Evolutionary conservation across 1,284 basidiomycete genomes (phyloP), one percentile per base, ranked within the genome.

Genomic region (Cystobasidiaceae sp.): DNA sequence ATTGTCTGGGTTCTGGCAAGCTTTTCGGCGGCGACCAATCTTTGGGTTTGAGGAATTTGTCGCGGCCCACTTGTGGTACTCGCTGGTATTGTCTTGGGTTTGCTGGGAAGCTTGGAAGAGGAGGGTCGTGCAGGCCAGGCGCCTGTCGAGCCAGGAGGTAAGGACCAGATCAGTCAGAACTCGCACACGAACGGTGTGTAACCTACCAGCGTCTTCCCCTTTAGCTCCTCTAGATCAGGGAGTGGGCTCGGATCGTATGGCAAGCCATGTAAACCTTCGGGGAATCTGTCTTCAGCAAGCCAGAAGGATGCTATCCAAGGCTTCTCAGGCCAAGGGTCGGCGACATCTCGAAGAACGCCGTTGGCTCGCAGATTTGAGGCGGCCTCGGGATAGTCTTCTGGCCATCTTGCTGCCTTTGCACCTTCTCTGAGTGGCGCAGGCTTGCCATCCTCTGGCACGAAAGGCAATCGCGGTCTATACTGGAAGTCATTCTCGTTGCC

Each of bases 311-410:
- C 61, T 41, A 68, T 68, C 45, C 41, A 55, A 11, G 67, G 67
- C 55, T 59, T 64, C 11, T 68, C 39, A 17, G 54, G 60, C 67
- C 67, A 68, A 27, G 67, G 67, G 34, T 68, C 46, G 1, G 27
- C 33, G 15, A 55, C 37, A 25, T 55, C 51, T 32, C 37, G 49
- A 0, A 54, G 19, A 17, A 54, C 34, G 7, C 28, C 32, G 23
- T 63, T 52, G 11, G 32, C 41, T 23, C 25, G 32, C 27, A 54
- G 7, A 37, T 54, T 45, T 4, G 37, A 17, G 2, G 51, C 49
- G 32, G 44, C 44, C 25, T 55, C 37, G 23, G 60, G 37, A 27
- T 63, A 63, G 28, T 55, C 60, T 21, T 63, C 48, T 3, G 60
- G 60, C 60, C 60, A 63, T 32, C 34, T 37, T 33, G 60, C 60